phyloP scores from a whole-genome alignment of 2,329 filamentous ascomycete species.

The Diaporthe longicolla region DNA sequence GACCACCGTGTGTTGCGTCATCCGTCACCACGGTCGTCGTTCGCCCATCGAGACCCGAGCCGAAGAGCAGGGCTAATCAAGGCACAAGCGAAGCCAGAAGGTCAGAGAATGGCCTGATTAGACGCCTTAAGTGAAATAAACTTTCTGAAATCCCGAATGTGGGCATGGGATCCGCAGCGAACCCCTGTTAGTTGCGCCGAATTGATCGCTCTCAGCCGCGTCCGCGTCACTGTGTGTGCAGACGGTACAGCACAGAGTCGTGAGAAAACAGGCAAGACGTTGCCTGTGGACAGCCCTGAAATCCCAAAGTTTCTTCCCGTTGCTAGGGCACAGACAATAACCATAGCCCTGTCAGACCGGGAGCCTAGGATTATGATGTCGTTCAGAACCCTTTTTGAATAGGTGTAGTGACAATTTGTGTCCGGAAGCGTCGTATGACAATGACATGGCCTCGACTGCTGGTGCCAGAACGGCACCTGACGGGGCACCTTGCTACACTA shows the following conservation, averaged over 20 bases:
- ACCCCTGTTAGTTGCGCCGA: slow-evolving; percentile 24
- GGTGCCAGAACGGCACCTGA: slow-evolving; percentile 10
- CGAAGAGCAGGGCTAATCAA: slow-evolving; percentile 13
- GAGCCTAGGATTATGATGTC: background rate
- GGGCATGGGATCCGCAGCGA: slow-evolving; percentile 8
- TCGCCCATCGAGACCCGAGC: slow-evolving; percentile 12
- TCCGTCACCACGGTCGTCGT: slow-evolving; percentile 16
- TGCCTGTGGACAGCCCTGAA: slow-evolving; percentile 19
- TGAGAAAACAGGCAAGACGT: background rate
- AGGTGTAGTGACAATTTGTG: background rate
- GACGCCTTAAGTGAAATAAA: slow-evolving; percentile 32
- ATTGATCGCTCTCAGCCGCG: slow-evolving; percentile 25
- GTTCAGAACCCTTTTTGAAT: background rate
- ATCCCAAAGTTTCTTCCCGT: background rate
- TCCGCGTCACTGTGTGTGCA: slow-evolving; percentile 6
- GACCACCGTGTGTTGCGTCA: slow-evolving; percentile 26
- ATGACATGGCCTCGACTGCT: slow-evolving; percentile 35
- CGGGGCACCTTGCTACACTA: background rate
- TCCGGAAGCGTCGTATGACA: slow-evolving; percentile 31
- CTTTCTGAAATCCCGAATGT: slow-evolving; percentile 30
- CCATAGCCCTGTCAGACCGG: background rate
- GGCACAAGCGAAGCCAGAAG: slow-evolving; percentile 20
- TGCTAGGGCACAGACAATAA: slow-evolving; percentile 9
- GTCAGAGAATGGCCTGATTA: slow-evolving; percentile 21
- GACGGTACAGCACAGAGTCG: background rate